Evolutionary conservation across 139 green algal genomes (phyloP).

Genomic region (Auxenochlorella pyrenoidosa): DNA sequence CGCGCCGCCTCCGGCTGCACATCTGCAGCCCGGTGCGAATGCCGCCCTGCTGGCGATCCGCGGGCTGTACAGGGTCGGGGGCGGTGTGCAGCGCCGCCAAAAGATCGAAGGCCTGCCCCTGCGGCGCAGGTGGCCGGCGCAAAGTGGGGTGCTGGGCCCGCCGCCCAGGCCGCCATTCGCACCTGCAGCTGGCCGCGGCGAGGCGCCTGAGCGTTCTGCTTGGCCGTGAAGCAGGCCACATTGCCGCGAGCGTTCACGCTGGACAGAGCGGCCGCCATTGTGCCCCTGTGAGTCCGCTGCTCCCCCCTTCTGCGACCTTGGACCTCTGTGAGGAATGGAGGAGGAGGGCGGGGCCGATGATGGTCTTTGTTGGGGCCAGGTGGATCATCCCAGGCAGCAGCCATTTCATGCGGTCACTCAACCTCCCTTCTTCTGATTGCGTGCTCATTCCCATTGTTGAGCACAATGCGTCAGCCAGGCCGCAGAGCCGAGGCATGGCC

Average conservation of each 20-base stretch:
- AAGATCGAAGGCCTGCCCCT: too few relatives aligned
- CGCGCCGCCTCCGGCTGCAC: too few relatives aligned
- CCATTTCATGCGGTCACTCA: too few relatives aligned
- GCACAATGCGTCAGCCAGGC: too few relatives aligned
- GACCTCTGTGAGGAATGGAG: neutral
- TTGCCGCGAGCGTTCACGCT: neutral
- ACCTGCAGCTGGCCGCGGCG: slow-evolving; percentile 19
- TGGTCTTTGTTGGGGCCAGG: neutral
- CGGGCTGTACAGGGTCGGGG: too few relatives aligned
- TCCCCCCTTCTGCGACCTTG: neutral
- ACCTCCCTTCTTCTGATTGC: too few relatives aligned
- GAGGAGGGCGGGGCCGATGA: neutral
- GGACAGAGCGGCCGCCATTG: neutral
- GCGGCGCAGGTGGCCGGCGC: neutral
- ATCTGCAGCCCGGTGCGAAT: too few relatives aligned
- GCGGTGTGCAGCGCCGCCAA: too few relatives aligned
- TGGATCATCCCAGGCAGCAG: too few relatives aligned
- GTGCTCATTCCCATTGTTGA: too few relatives aligned
- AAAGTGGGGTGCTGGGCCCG: neutral
- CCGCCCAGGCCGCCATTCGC: neutral
- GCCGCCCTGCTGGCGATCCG: too few relatives aligned
- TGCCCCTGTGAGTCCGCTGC: neutral
- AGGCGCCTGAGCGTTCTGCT: neutral
- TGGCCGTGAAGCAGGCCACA: neutral
- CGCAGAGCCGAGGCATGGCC: too few relatives aligned